Base-by-base conservation (phyloP, 495 filamentous ascomycete genomes). In the Entonaema liquescens region DNA sequence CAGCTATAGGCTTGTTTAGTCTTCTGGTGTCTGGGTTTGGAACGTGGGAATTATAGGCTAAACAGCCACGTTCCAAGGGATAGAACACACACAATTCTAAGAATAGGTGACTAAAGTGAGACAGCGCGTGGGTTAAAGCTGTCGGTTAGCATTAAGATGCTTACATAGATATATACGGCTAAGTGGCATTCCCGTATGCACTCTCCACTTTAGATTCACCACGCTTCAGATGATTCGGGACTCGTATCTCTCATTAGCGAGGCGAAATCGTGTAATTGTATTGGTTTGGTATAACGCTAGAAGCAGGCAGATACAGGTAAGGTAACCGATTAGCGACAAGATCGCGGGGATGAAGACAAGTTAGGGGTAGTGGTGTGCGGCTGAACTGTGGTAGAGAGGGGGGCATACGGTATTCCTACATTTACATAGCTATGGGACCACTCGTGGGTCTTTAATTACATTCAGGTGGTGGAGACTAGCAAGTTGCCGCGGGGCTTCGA, bases 251-350 rank as follows among this genome's bases (percentile, higher is more conserved):
- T 53, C 49, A 25, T 5, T 29, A 53, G 25, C 26, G 49, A 28
- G 49, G 23, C 25, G 17, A 47, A 1, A 21, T 21, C 5, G 9
- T 23, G 7, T 47, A 47, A 47, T 12, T 23, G 19, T 23, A 13
- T 23, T 47, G 42, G 42, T 23, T 23, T 47, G 23, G 19, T 19
- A 47, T 47, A 47, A 17, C 42, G 42, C 42, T 47, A 47, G 17
- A n/a, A n/a, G 21, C 1, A 50, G 21, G n/a, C 26, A 28, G 21
- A 42, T 7, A 44, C 1, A 56, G 17, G 29, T 60, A 60, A 52
- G 60, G 55, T 25, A 49, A 35, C 26, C 65, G 70, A 72, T 65
- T 72, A 68, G 70, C 65, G 54, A 52, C 70, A 53, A 68, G 49
- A 64, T 64, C 52, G 65, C 61, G 60, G 57, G 65, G 60, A 52